Base-by-base conservation (phyloP, 352 stramenopile genomes). In the Phytopythium mirpurense region DNA sequence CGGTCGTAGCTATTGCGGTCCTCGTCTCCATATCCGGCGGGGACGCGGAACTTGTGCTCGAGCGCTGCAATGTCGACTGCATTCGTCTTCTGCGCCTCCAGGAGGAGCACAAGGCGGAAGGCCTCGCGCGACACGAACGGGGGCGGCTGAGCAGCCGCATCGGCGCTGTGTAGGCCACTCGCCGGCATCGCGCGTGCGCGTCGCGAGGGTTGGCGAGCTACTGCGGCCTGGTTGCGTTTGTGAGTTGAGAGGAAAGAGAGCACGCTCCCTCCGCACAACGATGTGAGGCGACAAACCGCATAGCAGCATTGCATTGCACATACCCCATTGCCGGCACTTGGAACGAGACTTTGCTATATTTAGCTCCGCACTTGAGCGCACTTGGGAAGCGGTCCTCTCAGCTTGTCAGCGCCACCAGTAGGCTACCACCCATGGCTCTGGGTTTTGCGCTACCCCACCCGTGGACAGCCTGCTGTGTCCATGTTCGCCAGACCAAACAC, bases 41-140 rank as follows among this genome's bases (percentile, higher is more conserved):
- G 78, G 12, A 91, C 78, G 27, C 51, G 68, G 45, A 89, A 85
- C 38, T 69, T 74, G 32, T 63, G 56, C 44, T 88, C 74, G 12
- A 91, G 65, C n/a, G 67, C 59, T 16, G 48, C 35, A 10, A 81
- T 60, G 42, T 89, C 75, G 12, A 85, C 70, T 11, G 83, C 70
- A 5, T 83, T 59, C 1, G 63, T 60, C 58, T 86, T 82, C 37
- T 88, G 74, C 1, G 62, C 57, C 32, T 91, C 81, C 8, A 91
- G 70, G 5, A 62, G 65, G 29, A 89, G 58, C 27, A 91, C 56
- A n/a, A 88, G 54, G 7, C 75, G 70, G 57, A 91, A 91, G 29
- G 88, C 68, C 21, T 91, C 81, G 35, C 67, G 69, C 34, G 81
- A 57, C 3, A 91, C 44, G 55, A 88, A 83, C 18, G 78, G 75